Evolutionary conservation across 345 rosid genomes (phyloP), one percentile per base, ranked within the genome.

Genomic region (Brassica cretica): DNA sequence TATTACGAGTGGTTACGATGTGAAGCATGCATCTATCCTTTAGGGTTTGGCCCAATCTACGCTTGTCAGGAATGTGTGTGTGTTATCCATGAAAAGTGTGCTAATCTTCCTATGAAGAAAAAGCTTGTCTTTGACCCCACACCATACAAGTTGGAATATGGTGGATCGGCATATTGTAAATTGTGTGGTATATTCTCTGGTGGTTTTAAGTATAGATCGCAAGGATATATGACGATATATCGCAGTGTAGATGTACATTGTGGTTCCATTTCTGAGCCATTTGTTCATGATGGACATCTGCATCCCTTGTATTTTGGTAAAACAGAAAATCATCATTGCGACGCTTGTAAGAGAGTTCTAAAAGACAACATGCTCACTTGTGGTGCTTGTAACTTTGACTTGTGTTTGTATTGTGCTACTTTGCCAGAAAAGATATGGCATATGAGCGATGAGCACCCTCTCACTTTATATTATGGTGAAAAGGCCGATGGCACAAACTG

Each of bases 261-360:
- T 21, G 60, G 15, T 59, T 72, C 76, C 1, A 11, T 72, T 21
- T 72, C 41, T 15, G 76, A 72, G 24, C 68, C 76, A 2, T 60
- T 72, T 6, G 0, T 21, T 3, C 68, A 72, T 61, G 32, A 7
- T 19, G 56, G 58, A 2, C 76, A 72, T 25, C 8, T n/a, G n/a
- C 76, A 72, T 61, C 76, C 76, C 2, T 24, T 72, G 2, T 72
- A 59, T 41, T 61, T 41, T 15, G 14, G 2, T n/a, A 1, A 8
- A 30, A 16, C 2, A 1, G 7, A 49, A 16, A 2, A 2, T 68
- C 4, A 0, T 11, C 0, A 4, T 9, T 70, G 73, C 12, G 7
- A 25, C 53, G 72, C 8, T n/a, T 68, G 72, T 19, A 21, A 39
- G 4, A 51, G 58, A 51, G 19, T 14, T 15, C 8, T n/a, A 11